These are phyloP conservation scores for Nitzschia palea DNA, from an alignment of 108 stramenopile species.

Conservation along the genomic window DNA sequence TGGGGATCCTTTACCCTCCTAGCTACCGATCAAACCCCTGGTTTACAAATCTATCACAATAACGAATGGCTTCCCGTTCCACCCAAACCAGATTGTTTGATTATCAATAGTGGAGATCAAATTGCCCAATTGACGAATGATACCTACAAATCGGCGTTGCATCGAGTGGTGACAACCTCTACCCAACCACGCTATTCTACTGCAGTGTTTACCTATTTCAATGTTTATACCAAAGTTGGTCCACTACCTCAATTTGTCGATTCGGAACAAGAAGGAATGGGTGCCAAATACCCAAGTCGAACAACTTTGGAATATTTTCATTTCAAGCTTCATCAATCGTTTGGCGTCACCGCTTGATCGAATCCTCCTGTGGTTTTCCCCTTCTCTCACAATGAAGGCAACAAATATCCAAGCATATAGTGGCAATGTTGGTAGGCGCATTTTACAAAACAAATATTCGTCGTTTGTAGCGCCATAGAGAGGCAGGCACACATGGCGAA, in stretches of 20 bases:
- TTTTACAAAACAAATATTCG: too few relatives aligned
- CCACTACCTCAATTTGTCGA: conserved; percentile 5
- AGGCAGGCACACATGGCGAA: too few relatives aligned
- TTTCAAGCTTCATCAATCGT: conserved; percentile 8
- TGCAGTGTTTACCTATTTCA: conserved; percentile 20
- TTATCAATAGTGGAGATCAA: conserved; percentile 23
- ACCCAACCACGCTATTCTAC: conserved; percentile 4
- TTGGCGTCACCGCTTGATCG: background rate
- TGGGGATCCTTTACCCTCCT: conserved; percentile 27
- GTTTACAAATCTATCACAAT: conserved; percentile 1
- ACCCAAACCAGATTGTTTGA: conserved; percentile 8
- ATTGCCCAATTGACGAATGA: conserved; percentile 17
- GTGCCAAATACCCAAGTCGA: background rate
- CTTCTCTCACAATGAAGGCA: too few relatives aligned
- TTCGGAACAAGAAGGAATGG: background rate
- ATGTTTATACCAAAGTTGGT: background rate
- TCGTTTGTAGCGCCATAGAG: too few relatives aligned
- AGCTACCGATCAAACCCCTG: conserved; percentile 14
- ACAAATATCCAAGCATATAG: too few relatives aligned
- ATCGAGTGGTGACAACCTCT: conserved; percentile 17
- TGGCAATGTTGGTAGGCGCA: too few relatives aligned
- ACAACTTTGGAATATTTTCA: conserved; percentile 19
- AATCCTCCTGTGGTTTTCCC: too few relatives aligned
- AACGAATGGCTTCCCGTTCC: conserved; percentile 13
- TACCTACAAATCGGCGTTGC: conserved; percentile 15